Conservation (phyloP, 441 rosid genomes). For the Sinapis alba region DNA sequence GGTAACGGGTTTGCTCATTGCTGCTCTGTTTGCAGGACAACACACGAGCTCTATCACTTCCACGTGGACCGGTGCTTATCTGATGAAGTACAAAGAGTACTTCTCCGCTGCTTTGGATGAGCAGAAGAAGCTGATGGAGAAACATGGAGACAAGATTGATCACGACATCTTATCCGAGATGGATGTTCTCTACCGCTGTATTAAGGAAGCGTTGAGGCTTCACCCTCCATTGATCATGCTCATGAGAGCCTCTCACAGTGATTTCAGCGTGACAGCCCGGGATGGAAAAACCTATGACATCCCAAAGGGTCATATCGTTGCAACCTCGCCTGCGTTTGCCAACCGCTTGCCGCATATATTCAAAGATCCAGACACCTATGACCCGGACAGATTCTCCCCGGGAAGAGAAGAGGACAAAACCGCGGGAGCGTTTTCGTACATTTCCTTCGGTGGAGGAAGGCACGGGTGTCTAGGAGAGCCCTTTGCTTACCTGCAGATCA, state of each 20-base stretch:
- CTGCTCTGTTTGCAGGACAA: conserved; percentile 99
- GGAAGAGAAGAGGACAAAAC: conserved; percentile 99
- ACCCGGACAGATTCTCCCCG: conserved; percentile 78
- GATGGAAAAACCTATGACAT: conserved; percentile 89
- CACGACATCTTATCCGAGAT: conserved; percentile 92
- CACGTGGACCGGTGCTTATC: conserved; percentile 96
- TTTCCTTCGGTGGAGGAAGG: conserved; percentile 96
- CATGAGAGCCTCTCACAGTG: conserved; percentile 83
- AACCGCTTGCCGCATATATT: conserved; percentile 86
- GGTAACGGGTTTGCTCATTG: conserved; percentile 94
- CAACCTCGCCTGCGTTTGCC: conserved; percentile 97
- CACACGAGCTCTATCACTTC: conserved; percentile 99
- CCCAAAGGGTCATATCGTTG: conserved; percentile 95
- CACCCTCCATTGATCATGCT: conserved; percentile 98
- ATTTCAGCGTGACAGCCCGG: conserved; percentile 74
- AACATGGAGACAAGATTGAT: conserved; percentile 87
- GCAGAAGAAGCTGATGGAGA: conserved; percentile 71
- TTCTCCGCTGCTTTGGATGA: conserved; percentile 71
- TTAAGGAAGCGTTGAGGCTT: conserved; percentile 96
- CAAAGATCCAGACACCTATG: conserved; percentile 82
- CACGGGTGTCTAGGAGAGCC: conserved; percentile 99
- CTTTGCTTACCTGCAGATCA: conserved; percentile 97
- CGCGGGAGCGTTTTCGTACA: conserved; percentile 86
- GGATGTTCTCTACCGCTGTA: conserved; percentile 89
- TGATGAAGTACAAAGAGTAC: conserved; percentile 63